Conservation (phyloP, 352 stramenopile genomes). For the Phytophthora aleatoria region DNA sequence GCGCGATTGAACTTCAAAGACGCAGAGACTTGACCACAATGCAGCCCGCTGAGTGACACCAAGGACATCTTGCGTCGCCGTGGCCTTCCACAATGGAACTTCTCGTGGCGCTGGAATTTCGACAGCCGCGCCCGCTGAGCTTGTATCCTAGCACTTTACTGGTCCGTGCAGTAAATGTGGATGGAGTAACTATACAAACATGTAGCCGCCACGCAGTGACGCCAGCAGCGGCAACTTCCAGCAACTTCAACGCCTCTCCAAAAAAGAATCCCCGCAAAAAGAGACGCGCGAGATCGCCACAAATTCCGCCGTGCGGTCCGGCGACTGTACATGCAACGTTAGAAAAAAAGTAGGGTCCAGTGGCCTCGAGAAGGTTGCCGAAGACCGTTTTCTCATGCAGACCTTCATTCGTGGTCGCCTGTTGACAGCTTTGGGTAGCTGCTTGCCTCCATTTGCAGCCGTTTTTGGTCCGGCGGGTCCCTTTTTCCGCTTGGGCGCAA, state of each 20-base stretch:
- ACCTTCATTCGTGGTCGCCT: neutral
- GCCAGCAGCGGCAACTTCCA: neutral
- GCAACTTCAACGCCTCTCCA: neutral
- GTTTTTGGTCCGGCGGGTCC: conserved; percentile 20
- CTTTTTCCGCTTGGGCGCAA: conserved; percentile 30
- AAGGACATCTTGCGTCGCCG: neutral
- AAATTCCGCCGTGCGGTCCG: neutral
- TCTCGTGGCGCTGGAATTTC: neutral
- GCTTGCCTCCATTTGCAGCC: neutral
- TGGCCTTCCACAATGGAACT: neutral
- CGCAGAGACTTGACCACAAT: conserved; percentile 8
- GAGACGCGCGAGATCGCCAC: neutral
- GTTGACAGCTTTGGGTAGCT: neutral
- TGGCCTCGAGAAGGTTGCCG: neutral
- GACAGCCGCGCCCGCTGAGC: neutral
- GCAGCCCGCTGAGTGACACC: neutral
- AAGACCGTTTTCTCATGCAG: neutral
- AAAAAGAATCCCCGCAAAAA: conserved; percentile 1
- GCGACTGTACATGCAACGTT: neutral
- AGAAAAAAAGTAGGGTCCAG: neutral
- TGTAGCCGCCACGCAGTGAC: neutral
- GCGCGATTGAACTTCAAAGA: conserved; percentile 30
- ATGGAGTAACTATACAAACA: neutral
- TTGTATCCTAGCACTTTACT: neutral
- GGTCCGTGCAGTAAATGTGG: too few species aligned